phyloP scores from a whole-genome alignment of 495 filamentous ascomycete genomes.

The Lasiosphaeris hirsuta region DNA sequence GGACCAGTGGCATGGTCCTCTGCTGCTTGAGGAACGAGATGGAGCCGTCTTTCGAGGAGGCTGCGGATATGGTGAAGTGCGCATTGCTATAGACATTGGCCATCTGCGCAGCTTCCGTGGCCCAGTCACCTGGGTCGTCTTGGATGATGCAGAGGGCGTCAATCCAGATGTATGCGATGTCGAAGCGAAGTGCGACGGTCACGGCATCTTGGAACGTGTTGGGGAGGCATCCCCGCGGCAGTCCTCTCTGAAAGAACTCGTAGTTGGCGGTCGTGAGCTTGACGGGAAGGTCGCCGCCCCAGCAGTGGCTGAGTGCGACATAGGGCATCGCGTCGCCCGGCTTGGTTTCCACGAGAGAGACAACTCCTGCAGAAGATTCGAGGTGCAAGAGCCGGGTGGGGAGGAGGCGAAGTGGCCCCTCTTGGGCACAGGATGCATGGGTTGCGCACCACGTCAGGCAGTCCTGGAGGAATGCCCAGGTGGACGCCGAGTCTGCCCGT shows the following conservation, averaged over 20 bases:
- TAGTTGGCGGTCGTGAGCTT: constrained; percentile 1
- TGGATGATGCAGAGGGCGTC: not conserved
- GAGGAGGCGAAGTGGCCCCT: constrained; percentile 1
- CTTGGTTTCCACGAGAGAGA: constrained; percentile 1
- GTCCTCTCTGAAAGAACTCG: not conserved
- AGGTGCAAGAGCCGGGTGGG: constrained; percentile 3
- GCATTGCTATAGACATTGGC: not conserved
- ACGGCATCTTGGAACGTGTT: constrained; percentile 4
- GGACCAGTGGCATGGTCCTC: constrained; percentile 1
- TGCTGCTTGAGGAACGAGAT: not conserved
- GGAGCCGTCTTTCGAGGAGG: constrained; percentile 3
- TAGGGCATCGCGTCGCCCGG: not conserved
- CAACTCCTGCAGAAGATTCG: not conserved
- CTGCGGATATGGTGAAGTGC: constrained; percentile 4
- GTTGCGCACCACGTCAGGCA: constrained; percentile 2
- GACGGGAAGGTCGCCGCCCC: constrained; percentile 4
- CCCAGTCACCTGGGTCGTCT: not conserved
- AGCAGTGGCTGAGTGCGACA: constrained; percentile 1
- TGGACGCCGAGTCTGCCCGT: constrained; percentile 2
- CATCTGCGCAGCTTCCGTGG: not conserved
- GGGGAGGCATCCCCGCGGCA: not conserved
- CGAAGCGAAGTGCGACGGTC: not conserved
- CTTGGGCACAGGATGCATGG: constrained; percentile 1
- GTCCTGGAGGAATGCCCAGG: constrained; percentile 1
- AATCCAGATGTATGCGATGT: constrained; percentile 1